phyloP scores from a whole-genome alignment of 164 flowering plant genomes.

The Aristolochia contorta region DNA sequence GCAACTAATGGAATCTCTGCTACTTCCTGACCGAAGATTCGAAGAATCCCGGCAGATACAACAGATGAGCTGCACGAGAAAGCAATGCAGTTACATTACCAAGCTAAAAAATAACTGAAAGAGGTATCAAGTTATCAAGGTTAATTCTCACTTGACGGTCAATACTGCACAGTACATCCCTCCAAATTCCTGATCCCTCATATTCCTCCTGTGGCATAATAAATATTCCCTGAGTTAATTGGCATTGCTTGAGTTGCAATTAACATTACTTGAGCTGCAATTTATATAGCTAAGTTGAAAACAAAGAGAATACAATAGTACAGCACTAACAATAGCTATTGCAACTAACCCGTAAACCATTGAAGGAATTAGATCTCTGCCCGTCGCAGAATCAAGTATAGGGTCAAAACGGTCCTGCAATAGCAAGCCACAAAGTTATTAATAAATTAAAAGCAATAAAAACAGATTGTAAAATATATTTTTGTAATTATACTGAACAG shows the following conservation, averaged over 20 bases:
- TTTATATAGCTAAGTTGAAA: no score
- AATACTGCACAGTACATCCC: constrained; percentile 80
- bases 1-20: constrained; percentile 95
- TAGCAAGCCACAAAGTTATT: background rate
- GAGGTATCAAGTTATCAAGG: no score
- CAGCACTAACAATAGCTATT: background rate
- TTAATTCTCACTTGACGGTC: constrained; percentile 53
- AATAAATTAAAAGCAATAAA: no score
- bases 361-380: constrained; percentile 65
- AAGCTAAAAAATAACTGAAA: background rate
- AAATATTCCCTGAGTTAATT: background rate
- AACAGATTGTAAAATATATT: no score
- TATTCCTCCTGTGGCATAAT: constrained; percentile 32
- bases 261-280: no score
- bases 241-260: no score
- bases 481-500: no score
- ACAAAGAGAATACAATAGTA: background rate
- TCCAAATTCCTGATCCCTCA: constrained; percentile 54
- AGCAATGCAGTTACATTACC: background rate
- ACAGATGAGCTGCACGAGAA: constrained; percentile 61
- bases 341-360: constrained; percentile 84
- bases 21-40: constrained; percentile 67
- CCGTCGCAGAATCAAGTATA: constrained; percentile 41
- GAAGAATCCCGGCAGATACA: constrained; percentile 71
- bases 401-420: constrained; percentile 61